A percentile compares a stretch with the other conserved stretches of the same genome.
These are phyloP conservation scores for Amanita rubescens DNA, from an alignment of 768 basidiomycete species.

Conservation along the genomic window DNA sequence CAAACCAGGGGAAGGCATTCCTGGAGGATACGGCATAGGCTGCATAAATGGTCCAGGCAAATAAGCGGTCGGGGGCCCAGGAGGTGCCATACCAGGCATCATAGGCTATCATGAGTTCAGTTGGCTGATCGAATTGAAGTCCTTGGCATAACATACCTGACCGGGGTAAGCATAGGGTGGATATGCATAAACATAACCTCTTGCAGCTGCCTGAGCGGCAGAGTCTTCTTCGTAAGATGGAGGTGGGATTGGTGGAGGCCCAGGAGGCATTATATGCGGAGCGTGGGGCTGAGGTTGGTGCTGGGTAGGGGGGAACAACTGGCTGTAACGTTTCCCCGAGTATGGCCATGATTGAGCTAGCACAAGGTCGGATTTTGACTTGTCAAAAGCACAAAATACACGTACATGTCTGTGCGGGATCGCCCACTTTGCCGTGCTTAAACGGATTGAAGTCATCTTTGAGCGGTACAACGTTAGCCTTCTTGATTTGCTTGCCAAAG, in stretches of 20 bases:
- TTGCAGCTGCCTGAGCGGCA: conserved; percentile 48
- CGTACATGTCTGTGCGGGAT: conserved; percentile 70
- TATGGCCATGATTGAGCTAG: conserved; percentile 81
- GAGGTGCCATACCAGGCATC: conserved; percentile 81
- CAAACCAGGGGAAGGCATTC: conserved; percentile 70
- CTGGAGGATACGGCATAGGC: conserved; percentile 76
- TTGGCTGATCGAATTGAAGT: background rate
- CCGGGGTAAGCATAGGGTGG: conserved; percentile 72
- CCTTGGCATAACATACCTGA: conserved; percentile 42
- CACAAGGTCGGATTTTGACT: background rate
- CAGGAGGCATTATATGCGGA: conserved; percentile 59
- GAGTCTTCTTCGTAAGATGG: conserved; percentile 77
- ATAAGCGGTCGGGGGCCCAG: conserved; percentile 69
- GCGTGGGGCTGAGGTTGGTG: conserved; percentile 58
- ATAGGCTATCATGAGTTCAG: conserved; percentile 44
- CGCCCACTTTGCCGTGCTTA: conserved; percentile 76
- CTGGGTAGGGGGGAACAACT: conserved; percentile 64
- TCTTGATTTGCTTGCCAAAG: conserved; percentile 82
- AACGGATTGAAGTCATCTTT: conserved; percentile 98
- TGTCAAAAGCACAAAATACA: conserved; percentile 13
- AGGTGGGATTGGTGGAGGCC: conserved; percentile 62
- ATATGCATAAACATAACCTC: conserved; percentile 66
- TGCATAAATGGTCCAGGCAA: conserved; percentile 81
- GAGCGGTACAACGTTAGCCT: conserved; percentile 67
- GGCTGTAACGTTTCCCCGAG: conserved; percentile 78